Percentiles rank a stretch among this genome's conserved stretches.
Evolutionary conservation across 345 rosid genomes (phyloP).

Genomic region (Sisymbrium irio): DNA sequence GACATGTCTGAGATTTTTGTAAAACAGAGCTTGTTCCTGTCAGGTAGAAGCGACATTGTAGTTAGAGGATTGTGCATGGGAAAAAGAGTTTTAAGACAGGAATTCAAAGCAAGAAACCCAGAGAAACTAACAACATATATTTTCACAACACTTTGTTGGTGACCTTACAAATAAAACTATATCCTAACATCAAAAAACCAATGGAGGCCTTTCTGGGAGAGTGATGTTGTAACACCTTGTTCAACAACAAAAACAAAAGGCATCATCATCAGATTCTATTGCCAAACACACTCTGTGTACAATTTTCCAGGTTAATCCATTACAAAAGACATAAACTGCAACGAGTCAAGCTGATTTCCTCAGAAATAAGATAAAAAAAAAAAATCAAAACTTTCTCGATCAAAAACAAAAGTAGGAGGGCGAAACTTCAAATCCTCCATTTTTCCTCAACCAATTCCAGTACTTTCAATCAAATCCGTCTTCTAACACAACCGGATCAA

Average conservation of each 20-base stretch:
- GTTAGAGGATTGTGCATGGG: background rate
- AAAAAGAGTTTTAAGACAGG: background rate
- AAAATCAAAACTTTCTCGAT: slow-evolving; percentile 13
- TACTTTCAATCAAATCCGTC: slow-evolving; percentile 16
- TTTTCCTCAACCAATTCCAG: background rate
- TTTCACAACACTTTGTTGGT: background rate
- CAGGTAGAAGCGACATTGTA: background rate
- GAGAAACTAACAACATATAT: background rate
- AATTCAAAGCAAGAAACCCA: background rate
- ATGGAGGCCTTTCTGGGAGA: background rate
- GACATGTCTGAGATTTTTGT: slow-evolving; percentile 48
- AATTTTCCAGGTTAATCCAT: background rate
- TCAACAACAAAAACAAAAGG: background rate
- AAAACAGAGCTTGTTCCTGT: slow-evolving; percentile 29
- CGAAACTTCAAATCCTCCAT: background rate
- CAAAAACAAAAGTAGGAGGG: background rate
- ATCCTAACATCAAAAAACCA: background rate
- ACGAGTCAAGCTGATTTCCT: background rate
- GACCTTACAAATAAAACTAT: background rate
- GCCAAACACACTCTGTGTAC: background rate
- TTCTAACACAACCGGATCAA: slow-evolving; percentile 31
- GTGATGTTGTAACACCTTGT: background rate
- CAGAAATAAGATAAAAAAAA: background rate
- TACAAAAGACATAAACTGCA: background rate
- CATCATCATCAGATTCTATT: background rate